Evolutionary conservation across 1,284 basidiomycete species (phyloP), one percentile per base, ranked within the genome.

Genomic region (Boletus mariae): DNA sequence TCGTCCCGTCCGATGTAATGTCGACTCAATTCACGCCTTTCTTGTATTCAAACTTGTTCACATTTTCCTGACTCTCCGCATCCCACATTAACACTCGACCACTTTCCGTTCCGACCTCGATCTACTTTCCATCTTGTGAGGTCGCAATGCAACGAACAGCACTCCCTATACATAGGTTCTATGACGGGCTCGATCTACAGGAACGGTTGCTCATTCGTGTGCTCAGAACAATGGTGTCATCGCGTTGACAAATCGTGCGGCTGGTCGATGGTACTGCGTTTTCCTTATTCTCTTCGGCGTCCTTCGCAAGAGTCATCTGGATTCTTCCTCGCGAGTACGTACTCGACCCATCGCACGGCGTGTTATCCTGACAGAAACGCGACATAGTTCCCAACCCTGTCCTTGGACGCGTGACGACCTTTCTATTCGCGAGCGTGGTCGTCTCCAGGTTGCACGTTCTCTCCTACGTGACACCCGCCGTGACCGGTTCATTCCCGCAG

Each of bases 391-490:
- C 92, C 0, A 86, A 89, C 59, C 74, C 90, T 0, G 88, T 94
- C 9, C 78, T 94, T 0, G 92, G 92, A 3, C 90, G 90, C 5
- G 87, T 92, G 2, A 92, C 88, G 12, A 90, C 89, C 2, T 91
- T 89, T 73, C 74, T 90, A 47, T 86, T 86, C 55, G 82, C 83
- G 0, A 80, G 74, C 40, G 85, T 88, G 20, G 75, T 76, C 28
- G 75, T 79, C 13, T 88, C 87, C 0, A 91, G 92, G 46, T 57
- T 90, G 37, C 82, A 87, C 34, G 86, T 95, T 3, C 74, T 95
- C 32, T 77, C 84, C 1, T 83, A 81, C 62, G 74, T 80, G 44
- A 72, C 10, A 84, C 83, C 11, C 77, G 92, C 1, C 76, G 90
- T 15, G 87, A 90, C 55, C 76, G 92, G 20, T 92, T 94, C 71